These are phyloP conservation scores for Aspergillus sp. DNA, from an alignment of 2,329 filamentous ascomycete genomes.

Conservation along the genomic window DNA sequence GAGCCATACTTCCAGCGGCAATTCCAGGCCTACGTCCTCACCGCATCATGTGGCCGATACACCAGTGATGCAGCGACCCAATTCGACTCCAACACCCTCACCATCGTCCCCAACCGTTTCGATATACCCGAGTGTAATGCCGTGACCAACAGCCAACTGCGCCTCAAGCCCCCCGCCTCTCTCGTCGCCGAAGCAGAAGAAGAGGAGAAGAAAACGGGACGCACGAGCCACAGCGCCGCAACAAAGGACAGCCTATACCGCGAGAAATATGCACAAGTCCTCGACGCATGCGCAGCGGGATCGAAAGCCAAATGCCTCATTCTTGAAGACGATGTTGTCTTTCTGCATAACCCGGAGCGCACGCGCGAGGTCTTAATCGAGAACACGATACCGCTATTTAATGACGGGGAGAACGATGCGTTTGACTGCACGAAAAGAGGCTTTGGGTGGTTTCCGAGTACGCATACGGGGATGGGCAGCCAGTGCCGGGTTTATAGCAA, in stretches of 20 bases:
- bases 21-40: neutral
- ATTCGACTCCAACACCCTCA: neutral
- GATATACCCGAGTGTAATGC: neutral
- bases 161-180: neutral
- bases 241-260: neutral
- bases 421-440: constrained; percentile 2
- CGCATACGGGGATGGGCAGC: neutral
- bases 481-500: neutral
- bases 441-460: neutral
- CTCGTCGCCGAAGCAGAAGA: no score
- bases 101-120: neutral
- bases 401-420: neutral
- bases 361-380: neutral
- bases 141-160: neutral
- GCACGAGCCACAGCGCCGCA: neutral
- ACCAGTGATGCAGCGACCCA: neutral
- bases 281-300: neutral
- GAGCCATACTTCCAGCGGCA: neutral
- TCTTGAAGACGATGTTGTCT: neutral
- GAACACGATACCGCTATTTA: neutral
- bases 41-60: neutral
- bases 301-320: neutral
- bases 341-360: neutral
- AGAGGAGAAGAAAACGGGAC: neutral
- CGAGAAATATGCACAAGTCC: neutral